Evolutionary conservation across 2,329 filamentous ascomycete species (phyloP).

Genomic region (Leptosphaerulina australis): DNA sequence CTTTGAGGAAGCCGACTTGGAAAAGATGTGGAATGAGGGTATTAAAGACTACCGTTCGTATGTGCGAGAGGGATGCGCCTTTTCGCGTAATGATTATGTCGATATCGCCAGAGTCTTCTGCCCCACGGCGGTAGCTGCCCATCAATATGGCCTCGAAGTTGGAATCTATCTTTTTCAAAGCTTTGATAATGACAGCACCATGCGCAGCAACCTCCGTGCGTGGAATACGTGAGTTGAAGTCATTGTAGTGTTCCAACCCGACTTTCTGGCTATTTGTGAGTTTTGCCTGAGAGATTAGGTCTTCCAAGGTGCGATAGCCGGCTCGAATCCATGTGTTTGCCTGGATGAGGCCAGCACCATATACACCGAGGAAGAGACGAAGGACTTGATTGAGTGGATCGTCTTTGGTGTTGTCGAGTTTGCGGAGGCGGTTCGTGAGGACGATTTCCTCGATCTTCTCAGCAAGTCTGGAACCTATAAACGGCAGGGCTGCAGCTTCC

Average conservation of each 20-base stretch:
- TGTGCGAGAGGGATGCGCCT: slow-evolving; percentile 58
- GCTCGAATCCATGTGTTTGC: slow-evolving; percentile 78
- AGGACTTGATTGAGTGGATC: slow-evolving; percentile 71
- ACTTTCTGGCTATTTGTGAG: slow-evolving; percentile 74
- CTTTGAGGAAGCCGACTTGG: slow-evolving; percentile 69
- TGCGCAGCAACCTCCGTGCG: slow-evolving; percentile 75
- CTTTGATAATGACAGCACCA: slow-evolving; percentile 65
- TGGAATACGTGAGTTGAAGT: slow-evolving; percentile 80
- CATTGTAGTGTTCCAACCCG: slow-evolving; percentile 78
- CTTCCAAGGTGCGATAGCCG: slow-evolving; percentile 75
- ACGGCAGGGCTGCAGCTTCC: slow-evolving; percentile 70
- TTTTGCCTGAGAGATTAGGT: slow-evolving; percentile 66
- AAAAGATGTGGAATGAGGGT: slow-evolving; percentile 68
- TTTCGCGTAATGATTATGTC: slow-evolving; percentile 81
- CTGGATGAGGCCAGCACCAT: slow-evolving; percentile 73
- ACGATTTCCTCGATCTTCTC: slow-evolving; percentile 90
- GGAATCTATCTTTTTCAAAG: slow-evolving; percentile 66
- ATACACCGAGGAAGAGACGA: slow-evolving; percentile 75
- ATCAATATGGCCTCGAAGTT: slow-evolving; percentile 73
- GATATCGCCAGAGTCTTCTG: slow-evolving; percentile 76
- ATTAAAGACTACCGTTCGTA: slow-evolving; percentile 67
- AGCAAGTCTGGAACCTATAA: slow-evolving; percentile 75
- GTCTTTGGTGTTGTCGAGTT: slow-evolving; percentile 71
- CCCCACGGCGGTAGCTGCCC: slow-evolving; percentile 84
- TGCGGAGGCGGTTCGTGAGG: slow-evolving; percentile 70